Evolutionary conservation across 441 rosid species (phyloP), one percentile per base, ranked within the genome.

Genomic region (Populus hybrid): DNA sequence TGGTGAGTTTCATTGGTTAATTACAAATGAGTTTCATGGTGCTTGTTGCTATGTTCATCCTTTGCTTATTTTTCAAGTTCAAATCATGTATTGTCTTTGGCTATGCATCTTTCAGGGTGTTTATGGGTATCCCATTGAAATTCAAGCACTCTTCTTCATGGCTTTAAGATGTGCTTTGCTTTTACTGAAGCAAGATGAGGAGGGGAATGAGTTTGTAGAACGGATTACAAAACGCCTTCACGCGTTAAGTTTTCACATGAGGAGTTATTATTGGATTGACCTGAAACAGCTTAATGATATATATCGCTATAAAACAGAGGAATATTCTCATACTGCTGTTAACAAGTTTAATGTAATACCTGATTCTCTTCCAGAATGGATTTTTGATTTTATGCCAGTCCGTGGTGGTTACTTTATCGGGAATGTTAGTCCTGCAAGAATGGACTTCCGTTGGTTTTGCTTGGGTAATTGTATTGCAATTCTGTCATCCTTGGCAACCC

Each of bases 321-420:
- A 95, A 79, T 93, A 94, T 83, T 94, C 98, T 30, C 97, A 94
- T 76, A 94, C 98, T 7, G 98, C 98, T 4, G 91, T 94, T 38
- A 94, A 94, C 88, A 94, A 92, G 84, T 94, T 92, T 80, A 94
- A 94, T 30, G 98, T 94, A n/a, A 94, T 95, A 77, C 98, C 98
- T 1, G 98, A 92, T 79, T 95, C 98, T 73, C 97, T 95, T 67
- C 97, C 98, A 3, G 92, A 93, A 66, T 95, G 98, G 98, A 79
- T 93, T 64, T 93, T 95, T 26, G 97, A 95, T 83, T 95, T 95
- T 78, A 91, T 95, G 95, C 92, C 98, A 2, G 73, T 82, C 75
- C 86, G 61, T 1, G 98, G 98, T 32, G 98, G 98, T 63, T 95
- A 91, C 85, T 93, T 95, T 46, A 87, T 93, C 1, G 98, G 98